Percentiles rank a stretch among this genome's conserved stretches.
Evolutionary conservation across 2,329 filamentous ascomycete species (phyloP).

Genomic region (Scedosporium boydii): DNA sequence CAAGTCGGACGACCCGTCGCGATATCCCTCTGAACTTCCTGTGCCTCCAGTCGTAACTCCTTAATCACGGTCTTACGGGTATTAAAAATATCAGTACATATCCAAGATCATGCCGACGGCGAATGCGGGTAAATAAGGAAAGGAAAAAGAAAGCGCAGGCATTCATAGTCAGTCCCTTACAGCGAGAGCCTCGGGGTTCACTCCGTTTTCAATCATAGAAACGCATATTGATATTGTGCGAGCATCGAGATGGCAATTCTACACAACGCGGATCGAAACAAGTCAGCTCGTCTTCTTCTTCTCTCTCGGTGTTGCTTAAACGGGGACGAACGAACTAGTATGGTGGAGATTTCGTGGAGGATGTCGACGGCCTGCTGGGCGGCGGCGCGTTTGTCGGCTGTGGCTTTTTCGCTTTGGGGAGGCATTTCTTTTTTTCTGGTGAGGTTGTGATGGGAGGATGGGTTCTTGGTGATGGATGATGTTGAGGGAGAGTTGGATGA

Average conservation of each 20-base stretch:
- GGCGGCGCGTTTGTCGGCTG: constrained; percentile 59
- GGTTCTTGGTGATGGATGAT: not conserved
- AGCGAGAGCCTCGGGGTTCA: constrained; percentile 89
- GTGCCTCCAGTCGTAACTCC: constrained; percentile 47
- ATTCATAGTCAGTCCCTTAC: constrained; percentile 43
- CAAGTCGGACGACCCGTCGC: constrained; percentile 14
- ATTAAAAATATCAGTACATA: not conserved
- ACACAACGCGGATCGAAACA: not conserved
- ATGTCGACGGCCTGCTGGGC: constrained; percentile 79
- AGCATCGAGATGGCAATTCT: constrained; percentile 93
- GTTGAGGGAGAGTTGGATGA: not conserved
- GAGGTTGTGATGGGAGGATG: not conserved
- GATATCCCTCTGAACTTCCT: constrained; percentile 34
- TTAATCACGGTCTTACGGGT: constrained; percentile 46
- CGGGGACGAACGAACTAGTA: constrained; percentile 54
- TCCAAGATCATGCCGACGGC: not conserved
- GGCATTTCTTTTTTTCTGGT: constrained; percentile 19
- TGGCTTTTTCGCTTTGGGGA: constrained; percentile 32
- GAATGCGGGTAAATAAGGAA: not conserved
- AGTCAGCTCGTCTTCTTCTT: not conserved
- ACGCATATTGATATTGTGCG: constrained; percentile 90
- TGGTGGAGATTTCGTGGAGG: constrained; percentile 74
- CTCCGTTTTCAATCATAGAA: constrained; percentile 92
- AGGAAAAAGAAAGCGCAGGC: not conserved
- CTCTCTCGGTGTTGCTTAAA: not conserved